Evolutionary conservation across 148 eudicot genomes (phyloP).

Genomic region (Fagopyrum esculentum): DNA sequence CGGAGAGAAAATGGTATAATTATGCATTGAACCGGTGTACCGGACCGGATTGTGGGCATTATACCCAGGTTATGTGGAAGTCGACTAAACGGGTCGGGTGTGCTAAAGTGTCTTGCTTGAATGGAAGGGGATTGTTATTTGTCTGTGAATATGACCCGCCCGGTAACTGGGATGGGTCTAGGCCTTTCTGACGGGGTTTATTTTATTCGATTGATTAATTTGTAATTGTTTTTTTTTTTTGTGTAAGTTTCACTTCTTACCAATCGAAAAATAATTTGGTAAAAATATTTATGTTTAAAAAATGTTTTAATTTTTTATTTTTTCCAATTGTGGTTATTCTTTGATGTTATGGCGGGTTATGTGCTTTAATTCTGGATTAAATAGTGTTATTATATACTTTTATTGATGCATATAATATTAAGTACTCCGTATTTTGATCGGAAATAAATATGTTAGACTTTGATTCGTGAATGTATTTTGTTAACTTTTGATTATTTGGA

Average conservation of each 20-base stretch:
- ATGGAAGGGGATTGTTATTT: constrained; percentile 17
- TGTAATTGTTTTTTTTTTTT: background rate
- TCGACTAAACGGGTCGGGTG: constrained; percentile 26
- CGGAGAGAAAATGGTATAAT: constrained; percentile 24
- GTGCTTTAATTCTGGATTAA: background rate
- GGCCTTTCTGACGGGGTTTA: background rate
- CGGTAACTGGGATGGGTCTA: constrained; percentile 15
- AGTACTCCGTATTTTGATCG: background rate
- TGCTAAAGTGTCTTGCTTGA: constrained; percentile 19
- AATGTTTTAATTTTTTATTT: background rate
- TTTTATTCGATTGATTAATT: background rate
- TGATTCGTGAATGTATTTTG: background rate
- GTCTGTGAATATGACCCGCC: constrained; percentile 35
- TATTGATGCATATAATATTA: background rate
- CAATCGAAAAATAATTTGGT: background rate
- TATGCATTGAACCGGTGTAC: constrained; percentile 2
- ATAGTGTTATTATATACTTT: background rate
- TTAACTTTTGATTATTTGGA: background rate
- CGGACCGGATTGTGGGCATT: constrained; percentile 36
- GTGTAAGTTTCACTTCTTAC: background rate
- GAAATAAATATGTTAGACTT: background rate
- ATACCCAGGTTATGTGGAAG: constrained; percentile 28
- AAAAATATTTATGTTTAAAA: background rate
- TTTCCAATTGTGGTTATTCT: background rate
- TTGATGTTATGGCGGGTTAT: background rate